Evolutionary conservation across 208 protist genomes (phyloP).

Genomic region (Borovskyia barvae): DNA sequence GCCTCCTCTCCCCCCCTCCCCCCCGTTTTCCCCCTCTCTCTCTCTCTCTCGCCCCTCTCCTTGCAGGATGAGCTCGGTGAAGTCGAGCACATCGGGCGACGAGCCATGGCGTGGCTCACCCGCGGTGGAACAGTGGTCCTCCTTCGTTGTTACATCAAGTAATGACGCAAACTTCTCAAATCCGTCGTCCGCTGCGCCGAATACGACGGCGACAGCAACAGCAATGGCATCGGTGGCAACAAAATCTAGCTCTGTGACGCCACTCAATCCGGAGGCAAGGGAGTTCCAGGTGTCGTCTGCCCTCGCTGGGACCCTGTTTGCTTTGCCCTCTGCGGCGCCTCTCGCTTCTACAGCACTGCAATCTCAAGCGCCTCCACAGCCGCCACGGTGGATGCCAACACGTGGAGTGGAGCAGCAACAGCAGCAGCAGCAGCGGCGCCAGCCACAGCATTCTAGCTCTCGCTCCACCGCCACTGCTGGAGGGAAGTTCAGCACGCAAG

Average conservation of each 20-base stretch:
- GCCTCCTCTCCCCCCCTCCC: background rate
- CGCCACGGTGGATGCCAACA: background rate
- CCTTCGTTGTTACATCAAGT: constrained; percentile 27
- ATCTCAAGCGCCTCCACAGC: background rate
- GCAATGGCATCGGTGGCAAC: background rate
- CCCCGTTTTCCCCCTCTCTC: background rate
- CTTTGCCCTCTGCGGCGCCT: constrained; percentile 20
- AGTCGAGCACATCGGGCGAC: constrained; percentile 9
- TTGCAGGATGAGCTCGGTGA: background rate
- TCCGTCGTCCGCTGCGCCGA: background rate
- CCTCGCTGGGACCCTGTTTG: constrained; percentile 20
- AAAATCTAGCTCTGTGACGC: background rate
- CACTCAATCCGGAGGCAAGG: constrained; percentile 20
- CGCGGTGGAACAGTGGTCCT: background rate
- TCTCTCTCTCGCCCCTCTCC: background rate
- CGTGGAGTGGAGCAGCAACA: background rate
- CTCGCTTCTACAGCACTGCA: background rate
- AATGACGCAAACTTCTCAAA: constrained; percentile 8
- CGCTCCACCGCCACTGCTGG: too few relatives aligned
- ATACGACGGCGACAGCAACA: background rate
- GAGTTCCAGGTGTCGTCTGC: constrained; percentile 18
- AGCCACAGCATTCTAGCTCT: background rate
- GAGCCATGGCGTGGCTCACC: background rate
- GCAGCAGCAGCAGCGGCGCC: background rate
- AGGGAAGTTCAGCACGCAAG: background rate